Evolutionary conservation across 768 basidiomycete genomes (phyloP).

Genomic region (Harrya chromipes): DNA sequence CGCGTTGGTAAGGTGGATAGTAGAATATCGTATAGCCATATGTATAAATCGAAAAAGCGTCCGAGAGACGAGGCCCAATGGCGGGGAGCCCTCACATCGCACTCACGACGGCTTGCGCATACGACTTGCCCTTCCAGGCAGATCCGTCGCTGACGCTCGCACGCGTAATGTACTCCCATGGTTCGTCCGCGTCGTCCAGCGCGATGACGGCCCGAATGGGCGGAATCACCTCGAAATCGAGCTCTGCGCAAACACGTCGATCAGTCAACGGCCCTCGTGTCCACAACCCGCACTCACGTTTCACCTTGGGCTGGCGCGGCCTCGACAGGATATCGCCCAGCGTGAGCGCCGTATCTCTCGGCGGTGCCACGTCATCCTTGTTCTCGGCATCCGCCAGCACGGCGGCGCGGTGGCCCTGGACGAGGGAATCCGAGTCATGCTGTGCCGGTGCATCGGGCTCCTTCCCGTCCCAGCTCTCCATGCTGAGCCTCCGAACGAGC

Average conservation of each 20-base stretch:
- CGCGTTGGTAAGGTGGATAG: too few species aligned
- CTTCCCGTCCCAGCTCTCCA: slow-evolving; percentile 31
- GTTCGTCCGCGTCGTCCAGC: slow-evolving; percentile 30
- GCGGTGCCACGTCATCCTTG: neutral
- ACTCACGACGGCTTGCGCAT: slow-evolving; percentile 27
- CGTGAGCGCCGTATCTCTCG: slow-evolving; percentile 20
- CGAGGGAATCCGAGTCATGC: neutral
- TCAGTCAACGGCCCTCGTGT: neutral
- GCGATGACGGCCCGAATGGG: slow-evolving; percentile 32
- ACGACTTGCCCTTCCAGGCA: slow-evolving; percentile 32
- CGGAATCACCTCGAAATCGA: slow-evolving; percentile 31
- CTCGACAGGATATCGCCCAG: slow-evolving; percentile 27
- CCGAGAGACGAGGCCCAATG: too few species aligned
- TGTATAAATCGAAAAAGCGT: too few species aligned
- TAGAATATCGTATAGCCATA: too few species aligned
- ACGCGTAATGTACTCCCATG: slow-evolving; percentile 33
- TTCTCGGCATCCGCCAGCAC: neutral
- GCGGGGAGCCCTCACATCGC: slow-evolving; percentile 15
- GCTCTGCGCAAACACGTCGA: slow-evolving; percentile 6
- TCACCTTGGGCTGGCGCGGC: slow-evolving; percentile 22
- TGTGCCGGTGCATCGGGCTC: slow-evolving; percentile 4
- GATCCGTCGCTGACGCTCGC: slow-evolving; percentile 26
- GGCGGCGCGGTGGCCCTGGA: too few species aligned
- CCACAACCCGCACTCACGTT: slow-evolving; percentile 15
- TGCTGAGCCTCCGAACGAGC: slow-evolving; percentile 23